Evolutionary conservation across 2,329 filamentous ascomycete species (phyloP).

Genomic region (Clonostachys sp.): DNA sequence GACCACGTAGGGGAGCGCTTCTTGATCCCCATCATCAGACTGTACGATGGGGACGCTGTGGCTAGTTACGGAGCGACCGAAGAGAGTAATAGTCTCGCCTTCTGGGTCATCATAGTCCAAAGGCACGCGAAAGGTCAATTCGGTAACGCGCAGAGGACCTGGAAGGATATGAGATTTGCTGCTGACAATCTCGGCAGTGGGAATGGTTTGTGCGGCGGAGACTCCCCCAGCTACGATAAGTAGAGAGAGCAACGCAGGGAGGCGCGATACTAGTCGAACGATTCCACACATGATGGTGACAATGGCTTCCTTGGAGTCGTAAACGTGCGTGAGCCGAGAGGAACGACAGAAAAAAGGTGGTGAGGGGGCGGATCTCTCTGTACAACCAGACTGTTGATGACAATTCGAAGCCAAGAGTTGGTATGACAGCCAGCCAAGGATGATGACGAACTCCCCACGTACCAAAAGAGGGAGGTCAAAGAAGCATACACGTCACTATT

Average conservation of each 20-base stretch:
- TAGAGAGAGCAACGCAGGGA: constrained; percentile 1
- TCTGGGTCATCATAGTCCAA: constrained; percentile 66
- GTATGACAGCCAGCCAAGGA: too few species aligned
- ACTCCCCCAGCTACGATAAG: neutral
- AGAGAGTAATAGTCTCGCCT: constrained; percentile 64
- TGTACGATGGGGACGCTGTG: constrained; percentile 56
- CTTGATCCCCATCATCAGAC: constrained; percentile 1
- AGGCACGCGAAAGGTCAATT: constrained; percentile 84
- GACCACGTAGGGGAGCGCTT: constrained; percentile 51
- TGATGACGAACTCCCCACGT: too few species aligned
- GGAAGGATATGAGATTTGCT: constrained; percentile 36
- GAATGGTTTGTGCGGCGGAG: constrained; percentile 11
- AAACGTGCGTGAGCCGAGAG: too few species aligned
- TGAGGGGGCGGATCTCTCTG: too few species aligned
- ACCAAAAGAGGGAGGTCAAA: too few species aligned
- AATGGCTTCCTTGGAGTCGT: neutral
- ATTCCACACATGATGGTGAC: neutral
- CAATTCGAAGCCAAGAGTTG: too few species aligned
- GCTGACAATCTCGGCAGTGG: constrained; percentile 29
- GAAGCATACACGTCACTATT: too few species aligned
- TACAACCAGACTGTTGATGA: too few species aligned
- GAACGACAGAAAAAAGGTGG: too few species aligned
- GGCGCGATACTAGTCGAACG: neutral
- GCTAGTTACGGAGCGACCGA: constrained; percentile 69
- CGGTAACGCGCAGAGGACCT: constrained; percentile 70